A percentile compares a stretch with the other conserved stretches of the same genome.
phyloP scores from a whole-genome alignment of 352 stramenopile genomes.

The Pelagophyceae sp. region DNA sequence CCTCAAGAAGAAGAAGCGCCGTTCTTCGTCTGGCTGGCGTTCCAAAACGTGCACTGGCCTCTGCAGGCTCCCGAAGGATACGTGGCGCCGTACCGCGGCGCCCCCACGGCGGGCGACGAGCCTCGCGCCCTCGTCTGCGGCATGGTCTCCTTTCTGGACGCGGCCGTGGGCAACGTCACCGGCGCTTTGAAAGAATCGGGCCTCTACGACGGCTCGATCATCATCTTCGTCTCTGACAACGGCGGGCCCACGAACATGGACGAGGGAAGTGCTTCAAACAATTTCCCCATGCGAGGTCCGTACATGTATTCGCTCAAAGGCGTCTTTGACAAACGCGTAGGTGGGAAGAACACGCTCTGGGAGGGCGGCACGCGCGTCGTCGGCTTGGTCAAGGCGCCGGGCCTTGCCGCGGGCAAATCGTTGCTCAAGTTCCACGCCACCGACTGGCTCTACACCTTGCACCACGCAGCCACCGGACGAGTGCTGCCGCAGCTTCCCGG shows the following conservation, averaged over 20 bases:
- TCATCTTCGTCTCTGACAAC: conserved; percentile 39
- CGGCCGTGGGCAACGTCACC: conserved; percentile 28
- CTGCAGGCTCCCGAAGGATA: too few species aligned
- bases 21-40: too few species aligned
- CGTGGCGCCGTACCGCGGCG: too few species aligned
- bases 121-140: too few species aligned
- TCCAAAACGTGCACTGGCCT: too few species aligned
- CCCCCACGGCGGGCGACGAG: too few species aligned
- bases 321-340: too few species aligned
- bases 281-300: background rate
- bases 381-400: background rate
- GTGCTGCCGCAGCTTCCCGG: background rate
- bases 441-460: background rate
- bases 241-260: conserved; percentile 30
- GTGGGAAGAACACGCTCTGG: background rate
- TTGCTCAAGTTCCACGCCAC: background rate
- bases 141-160: conserved; percentile 36
- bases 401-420: background rate
- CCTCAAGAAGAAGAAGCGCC: too few species aligned
- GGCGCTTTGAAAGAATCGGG: conserved; percentile 17
- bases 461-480: background rate
- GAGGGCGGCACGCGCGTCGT: background rate
- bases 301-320: too few species aligned
- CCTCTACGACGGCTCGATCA: conserved; percentile 38
- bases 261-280: conserved; percentile 29